Conservation (phyloP, 176 grass and related monocot genomes). For the barley (Hordeum vulgare) region MorexV3_pseudomolecules_assembly NC_058518.1:515832077-515832576, state of each 20-base stretch:
- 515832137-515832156: not conserved
- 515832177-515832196: not conserved
- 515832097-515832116: not conserved
- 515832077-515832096: not conserved
- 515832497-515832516: no score
- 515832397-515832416: no score
- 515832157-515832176: not conserved
- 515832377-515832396: not conserved
- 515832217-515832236: not conserved
- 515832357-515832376: not conserved
- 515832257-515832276: no score
- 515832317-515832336: not conserved
- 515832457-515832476: not conserved
- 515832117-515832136: not conserved
- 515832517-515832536: no score
- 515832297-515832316: not conserved
- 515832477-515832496: not conserved
- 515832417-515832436: not conserved
- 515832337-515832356: slow-evolving; percentile 24
- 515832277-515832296: not conserved
- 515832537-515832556: no score
- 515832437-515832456: not conserved
- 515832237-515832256: not conserved
- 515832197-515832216: not conserved
- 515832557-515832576: no score